Evolutionary conservation across 768 basidiomycete genomes (phyloP), one percentile per base, ranked within the genome.

Genomic region (Nidularia sp.): DNA sequence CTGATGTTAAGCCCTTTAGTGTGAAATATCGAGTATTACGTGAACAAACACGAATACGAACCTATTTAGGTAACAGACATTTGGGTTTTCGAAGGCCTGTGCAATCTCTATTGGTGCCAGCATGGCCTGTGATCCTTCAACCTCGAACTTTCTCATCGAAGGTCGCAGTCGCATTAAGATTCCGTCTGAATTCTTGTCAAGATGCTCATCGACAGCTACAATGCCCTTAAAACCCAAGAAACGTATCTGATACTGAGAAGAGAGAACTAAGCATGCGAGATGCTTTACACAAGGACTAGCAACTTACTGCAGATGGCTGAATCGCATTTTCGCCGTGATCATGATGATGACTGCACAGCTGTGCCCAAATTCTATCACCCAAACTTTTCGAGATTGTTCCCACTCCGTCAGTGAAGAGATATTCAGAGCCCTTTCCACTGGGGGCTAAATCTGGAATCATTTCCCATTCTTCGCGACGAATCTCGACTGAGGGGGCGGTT

Each of bases 201-300:
- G 63, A 39, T 76, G 64, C 47, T 67, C 66, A 58, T 93, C 90
- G 8, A 93, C 75, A 3, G 70, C 75, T 0, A 93, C 86, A 22
- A 93, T 80, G 0, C 92, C 93, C 65, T 94, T 94, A 67, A 76
- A 90, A 15, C 89, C 91, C 44, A 93, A 64, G 62, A 93, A 88
- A 45, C 92, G 83, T 47, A 93, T 91, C 69, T 89, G 89, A 63
- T 84, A 88, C 78, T 87, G 25, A 29, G 25, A 29, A 29, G 25
- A 50, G 25, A n/a, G 43, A 25, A 34, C 53, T 44, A 10, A 4
- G 10, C 39, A 41, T 12, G 10, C 4, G 47, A 49, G 35, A 52
- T 41, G 49, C 61, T 36, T 35, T 49, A 41, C 34, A 31, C 6
- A 45, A 48, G 31, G 35, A 13, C 25, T 18, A 12, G 6, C n/a